Evolutionary conservation across 2,329 filamentous ascomycete species (phyloP).

Genomic region (Tolypocladium album): DNA sequence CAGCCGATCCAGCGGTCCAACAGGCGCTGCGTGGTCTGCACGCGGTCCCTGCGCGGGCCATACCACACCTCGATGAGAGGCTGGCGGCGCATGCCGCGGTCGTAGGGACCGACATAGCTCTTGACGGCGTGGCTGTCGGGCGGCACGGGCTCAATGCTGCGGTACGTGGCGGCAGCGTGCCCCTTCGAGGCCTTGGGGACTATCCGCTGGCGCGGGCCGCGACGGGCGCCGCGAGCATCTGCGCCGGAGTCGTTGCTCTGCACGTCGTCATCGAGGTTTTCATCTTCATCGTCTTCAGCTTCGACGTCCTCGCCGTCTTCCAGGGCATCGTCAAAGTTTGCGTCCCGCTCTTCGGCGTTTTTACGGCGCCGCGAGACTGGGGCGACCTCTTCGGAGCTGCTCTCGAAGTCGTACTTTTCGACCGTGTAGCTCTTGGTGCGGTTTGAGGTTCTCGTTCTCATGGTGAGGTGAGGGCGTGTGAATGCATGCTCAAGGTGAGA

Average conservation of each 20-base stretch:
- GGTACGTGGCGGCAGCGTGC: not conserved
- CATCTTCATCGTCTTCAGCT: not conserved
- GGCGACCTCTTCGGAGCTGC: constrained; percentile 18
- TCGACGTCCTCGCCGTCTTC: constrained; percentile 17
- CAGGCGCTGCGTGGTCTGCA: constrained; percentile 25
- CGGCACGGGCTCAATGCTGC: constrained; percentile 21
- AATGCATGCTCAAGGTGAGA: not conserved
- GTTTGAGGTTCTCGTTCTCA: constrained; percentile 27
- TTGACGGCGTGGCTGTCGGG: constrained; percentile 19
- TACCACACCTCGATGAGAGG: constrained; percentile 29
- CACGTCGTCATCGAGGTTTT: constrained; percentile 8
- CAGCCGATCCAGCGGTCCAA: constrained; percentile 29
- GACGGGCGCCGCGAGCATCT: not conserved
- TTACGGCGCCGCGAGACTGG: constrained; percentile 11
- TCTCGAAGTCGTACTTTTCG: constrained; percentile 24
- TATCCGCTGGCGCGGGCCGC: not conserved
- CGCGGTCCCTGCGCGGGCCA: constrained; percentile 23
- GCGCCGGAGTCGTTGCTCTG: constrained; percentile 6
- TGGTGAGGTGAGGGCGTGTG: constrained; percentile 7
- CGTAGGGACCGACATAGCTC: constrained; percentile 24
- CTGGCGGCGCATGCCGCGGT: constrained; percentile 19
- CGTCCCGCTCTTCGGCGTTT: constrained; percentile 15
- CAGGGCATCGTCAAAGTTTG: constrained; percentile 17
- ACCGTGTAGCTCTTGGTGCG: constrained; percentile 21
- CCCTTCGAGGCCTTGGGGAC: not conserved